phyloP scores from a whole-genome alignment of 176 grass and related monocot species.

The Oryza nivara region DNA sequence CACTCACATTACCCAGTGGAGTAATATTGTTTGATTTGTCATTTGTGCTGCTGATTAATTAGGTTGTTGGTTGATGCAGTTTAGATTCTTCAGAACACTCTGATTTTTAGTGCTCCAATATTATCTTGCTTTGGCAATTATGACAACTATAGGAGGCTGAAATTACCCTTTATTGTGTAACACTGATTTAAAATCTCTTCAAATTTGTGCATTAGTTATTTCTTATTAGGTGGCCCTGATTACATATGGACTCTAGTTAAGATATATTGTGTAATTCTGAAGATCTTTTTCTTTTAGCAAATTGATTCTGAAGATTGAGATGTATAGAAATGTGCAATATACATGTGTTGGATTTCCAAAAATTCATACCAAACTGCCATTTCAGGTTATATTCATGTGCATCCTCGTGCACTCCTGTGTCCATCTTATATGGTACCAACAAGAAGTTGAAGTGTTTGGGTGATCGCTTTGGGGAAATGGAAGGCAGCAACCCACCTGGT shows the following conservation, averaged over 20 bases:
- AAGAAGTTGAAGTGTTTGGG: background rate
- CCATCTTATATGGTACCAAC: slow-evolving; percentile 33
- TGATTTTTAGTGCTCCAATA: background rate
- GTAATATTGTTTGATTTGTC: background rate
- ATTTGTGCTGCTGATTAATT: background rate
- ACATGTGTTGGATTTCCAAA: slow-evolving; percentile 17
- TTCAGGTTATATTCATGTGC: slow-evolving; percentile 35
- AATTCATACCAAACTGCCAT: slow-evolving; percentile 27
- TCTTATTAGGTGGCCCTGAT: background rate
- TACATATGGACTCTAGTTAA: background rate
- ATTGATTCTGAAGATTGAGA: background rate
- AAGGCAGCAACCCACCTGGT: slow-evolving; percentile 56
- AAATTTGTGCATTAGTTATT: background rate
- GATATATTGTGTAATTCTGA: background rate
- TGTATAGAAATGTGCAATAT: background rate
- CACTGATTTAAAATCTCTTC: background rate
- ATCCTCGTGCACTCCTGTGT: background rate
- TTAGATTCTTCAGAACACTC: background rate
- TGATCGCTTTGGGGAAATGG: slow-evolving; percentile 59
- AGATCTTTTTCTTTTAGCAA: background rate
- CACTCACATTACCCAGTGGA: background rate
- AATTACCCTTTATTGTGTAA: background rate
- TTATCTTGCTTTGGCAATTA: background rate
- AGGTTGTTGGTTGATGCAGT: background rate
- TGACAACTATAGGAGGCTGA: background rate